These are phyloP conservation scores for Camelina laxa DNA, from an alignment of 345 rosid species.

Conservation along the genomic window DNA sequence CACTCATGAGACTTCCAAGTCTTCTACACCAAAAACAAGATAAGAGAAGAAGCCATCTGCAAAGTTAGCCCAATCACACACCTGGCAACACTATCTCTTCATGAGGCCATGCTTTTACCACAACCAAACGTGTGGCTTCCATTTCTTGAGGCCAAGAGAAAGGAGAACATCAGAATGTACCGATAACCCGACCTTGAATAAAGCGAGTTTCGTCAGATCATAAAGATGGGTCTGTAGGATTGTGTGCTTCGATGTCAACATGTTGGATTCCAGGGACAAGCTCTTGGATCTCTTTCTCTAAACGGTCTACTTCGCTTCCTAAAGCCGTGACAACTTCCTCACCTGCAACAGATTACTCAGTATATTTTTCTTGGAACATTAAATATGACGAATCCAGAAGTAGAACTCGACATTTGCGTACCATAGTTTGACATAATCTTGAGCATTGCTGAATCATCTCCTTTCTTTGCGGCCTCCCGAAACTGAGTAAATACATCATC, in stretches of 20 bases:
- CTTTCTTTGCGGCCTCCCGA: constrained; percentile 67
- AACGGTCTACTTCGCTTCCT: constrained; percentile 97
- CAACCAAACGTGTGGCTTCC: constrained; percentile 7
- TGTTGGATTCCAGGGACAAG: constrained; percentile 97
- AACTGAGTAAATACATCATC: constrained; percentile 58
- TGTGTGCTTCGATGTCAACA: constrained; percentile 98
- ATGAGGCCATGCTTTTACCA: constrained; percentile 6
- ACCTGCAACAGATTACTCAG: constrained; percentile 52
- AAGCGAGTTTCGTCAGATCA: constrained; percentile 22
- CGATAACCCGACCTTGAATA: constrained; percentile 12
- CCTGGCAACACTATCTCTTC: constrained; percentile 8
- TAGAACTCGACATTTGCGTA: constrained; percentile 36
- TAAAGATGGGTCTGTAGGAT: constrained; percentile 58
- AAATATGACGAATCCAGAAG: constrained; percentile 4
- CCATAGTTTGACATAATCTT: constrained; percentile 89
- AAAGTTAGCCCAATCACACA: neutral
- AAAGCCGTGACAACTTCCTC: constrained; percentile 98
- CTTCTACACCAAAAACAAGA: constrained; percentile 1
- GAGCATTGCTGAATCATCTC: constrained; percentile 69
- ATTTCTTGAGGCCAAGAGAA: constrained; percentile 22
- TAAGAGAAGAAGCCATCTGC: neutral
- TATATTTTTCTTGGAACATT: neutral
- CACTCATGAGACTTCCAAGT: constrained; percentile 8
- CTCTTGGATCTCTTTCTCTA: constrained; percentile 91
- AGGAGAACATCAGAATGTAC: neutral